A percentile compares a stretch with the other conserved stretches of the same genome.
phyloP scores from a whole-genome alignment of 108 stramenopile genomes.

The Nitzschia inconspicua region DNA sequence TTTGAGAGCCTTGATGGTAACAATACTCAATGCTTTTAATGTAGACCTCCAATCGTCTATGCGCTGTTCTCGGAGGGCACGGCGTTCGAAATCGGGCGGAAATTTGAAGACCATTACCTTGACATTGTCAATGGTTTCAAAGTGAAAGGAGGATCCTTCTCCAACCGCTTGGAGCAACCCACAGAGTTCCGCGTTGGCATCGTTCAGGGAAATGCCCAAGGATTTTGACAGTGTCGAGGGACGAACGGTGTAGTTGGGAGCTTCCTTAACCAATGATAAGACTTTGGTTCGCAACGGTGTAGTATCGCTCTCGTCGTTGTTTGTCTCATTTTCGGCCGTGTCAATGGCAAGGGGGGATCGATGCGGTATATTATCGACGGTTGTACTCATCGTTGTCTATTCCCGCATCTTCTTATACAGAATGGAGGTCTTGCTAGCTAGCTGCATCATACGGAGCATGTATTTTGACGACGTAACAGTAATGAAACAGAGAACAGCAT shows the following conservation, averaged over 20 bases:
- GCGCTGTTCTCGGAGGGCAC: conserved; percentile 34
- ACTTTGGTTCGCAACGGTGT: conserved; percentile 13
- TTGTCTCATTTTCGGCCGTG: conserved; percentile 1
- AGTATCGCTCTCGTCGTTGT: conserved; percentile 7
- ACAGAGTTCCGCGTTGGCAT: conserved; percentile 79
- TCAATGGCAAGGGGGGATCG: no score
- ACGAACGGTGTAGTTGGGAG: conserved; percentile 42
- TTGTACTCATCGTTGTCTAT: no score
- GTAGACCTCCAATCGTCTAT: conserved; percentile 32
- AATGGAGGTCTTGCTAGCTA: no score
- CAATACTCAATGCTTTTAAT: conserved; percentile 8
- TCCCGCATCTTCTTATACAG: no score
- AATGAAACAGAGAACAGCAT: no score
- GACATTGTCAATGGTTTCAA: conserved; percentile 43
- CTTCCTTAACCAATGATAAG: conserved; percentile 21
- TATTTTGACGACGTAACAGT: no score
- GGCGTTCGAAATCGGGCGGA: conserved; percentile 67
- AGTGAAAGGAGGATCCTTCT: conserved; percentile 69
- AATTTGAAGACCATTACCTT: conserved; percentile 78
- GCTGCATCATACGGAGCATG: no score
- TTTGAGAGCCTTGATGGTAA: conserved; percentile 47
- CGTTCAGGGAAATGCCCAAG: conserved; percentile 70
- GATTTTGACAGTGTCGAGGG: conserved; percentile 64
- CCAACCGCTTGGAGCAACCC: conserved; percentile 69
- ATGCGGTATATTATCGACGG: no score